Evolutionary conservation across 2,329 filamentous ascomycete genomes (phyloP), one percentile per base, ranked within the genome.

Genomic region (Orbilia quercus): DNA sequence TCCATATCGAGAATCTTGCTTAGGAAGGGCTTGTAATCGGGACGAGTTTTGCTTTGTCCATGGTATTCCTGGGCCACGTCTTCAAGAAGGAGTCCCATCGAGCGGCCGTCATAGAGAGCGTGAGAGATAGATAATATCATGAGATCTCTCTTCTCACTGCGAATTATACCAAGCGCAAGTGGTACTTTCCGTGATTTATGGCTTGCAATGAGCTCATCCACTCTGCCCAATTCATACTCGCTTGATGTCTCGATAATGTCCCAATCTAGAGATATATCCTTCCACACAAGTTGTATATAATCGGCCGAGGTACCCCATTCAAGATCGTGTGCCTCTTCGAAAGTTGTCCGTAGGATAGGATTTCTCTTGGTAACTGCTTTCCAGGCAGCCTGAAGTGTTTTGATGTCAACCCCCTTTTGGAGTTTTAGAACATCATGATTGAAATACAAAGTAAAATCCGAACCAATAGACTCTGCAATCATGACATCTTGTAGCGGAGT

Each of bases 21-120:
- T 1, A 96, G 81, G 20, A 88, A 84, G 9, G 55, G 62, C 25
- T 69, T 67, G 44, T 0, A 80, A 75, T 38, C 85, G 82, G 36
- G 87, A 85, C 0, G 82, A 79, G 7, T 84, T 82, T 79, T 38
- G 1, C 76, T 75, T 9, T 79, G 75, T 2, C 82, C 82, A 2
- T 82, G 51, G 75, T 96, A 96, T 1, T 89, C 87, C n/a, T 80
- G 82, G 14, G 84, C 80, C 0, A 96, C 84, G 77, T 95, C 88
- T 45, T 85, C 82, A 76, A 95, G 91, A 0, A 97, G 80, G 14
- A 96, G 81, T 2, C 84, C 83, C 11, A 97, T 84, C 1, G 92
- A 96, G 86, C 89, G 92, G 0, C 93, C 93, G 78, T 97, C 93
- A 76, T 97, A 97, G 18, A 96, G 83, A 1, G 92, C 91, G 80